Percentiles rank a stretch among this genome's conserved stretches.
Conservation (phyloP, 2,329 filamentous ascomycete genomes). For the Verticillium dahliae region DNA sequence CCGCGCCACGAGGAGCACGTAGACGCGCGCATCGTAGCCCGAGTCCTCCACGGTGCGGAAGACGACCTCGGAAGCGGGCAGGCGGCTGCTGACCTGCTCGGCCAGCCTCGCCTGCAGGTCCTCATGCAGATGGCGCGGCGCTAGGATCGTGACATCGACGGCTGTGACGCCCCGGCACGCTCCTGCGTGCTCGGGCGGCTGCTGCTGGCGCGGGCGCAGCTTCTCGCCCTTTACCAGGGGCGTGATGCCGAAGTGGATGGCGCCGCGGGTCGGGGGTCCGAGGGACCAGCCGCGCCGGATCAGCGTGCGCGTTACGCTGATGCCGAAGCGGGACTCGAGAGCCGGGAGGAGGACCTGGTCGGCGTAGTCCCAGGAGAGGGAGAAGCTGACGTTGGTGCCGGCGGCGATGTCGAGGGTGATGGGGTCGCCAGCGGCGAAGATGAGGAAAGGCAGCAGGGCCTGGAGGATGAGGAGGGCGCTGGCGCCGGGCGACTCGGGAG, state of each 20-base stretch:
- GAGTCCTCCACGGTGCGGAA: constrained; percentile 46
- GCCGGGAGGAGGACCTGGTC: constrained; percentile 54
- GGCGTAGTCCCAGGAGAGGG: constrained; percentile 54
- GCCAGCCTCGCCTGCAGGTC: constrained; percentile 32
- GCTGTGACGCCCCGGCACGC: constrained; percentile 28
- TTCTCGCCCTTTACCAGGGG: constrained; percentile 25
- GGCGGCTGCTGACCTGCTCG: constrained; percentile 30
- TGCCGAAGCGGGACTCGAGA: constrained; percentile 42
- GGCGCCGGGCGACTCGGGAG: constrained; percentile 41
- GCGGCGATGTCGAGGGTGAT: constrained; percentile 46
- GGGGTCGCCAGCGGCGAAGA: constrained; percentile 33
- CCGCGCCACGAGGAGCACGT: constrained; percentile 50
- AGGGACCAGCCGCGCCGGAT: constrained; percentile 43
- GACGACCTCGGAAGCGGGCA: constrained; percentile 34
- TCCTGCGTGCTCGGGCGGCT: constrained; percentile 13
- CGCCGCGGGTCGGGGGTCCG: constrained; percentile 33
- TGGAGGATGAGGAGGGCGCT: constrained; percentile 54
- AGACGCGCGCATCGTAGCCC: constrained; percentile 42
- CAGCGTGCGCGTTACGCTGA: constrained; percentile 38
- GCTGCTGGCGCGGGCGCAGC: constrained; percentile 25
- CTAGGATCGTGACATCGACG: constrained; percentile 45
- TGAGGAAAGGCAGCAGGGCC: constrained; percentile 51
- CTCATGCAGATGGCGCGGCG: constrained; percentile 35
- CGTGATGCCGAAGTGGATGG: constrained; percentile 33
- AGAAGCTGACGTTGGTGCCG: constrained; percentile 53